These are phyloP conservation scores for Globisporangium middletonii DNA, from an alignment of 352 stramenopile species.

Conservation along the genomic window DNA sequence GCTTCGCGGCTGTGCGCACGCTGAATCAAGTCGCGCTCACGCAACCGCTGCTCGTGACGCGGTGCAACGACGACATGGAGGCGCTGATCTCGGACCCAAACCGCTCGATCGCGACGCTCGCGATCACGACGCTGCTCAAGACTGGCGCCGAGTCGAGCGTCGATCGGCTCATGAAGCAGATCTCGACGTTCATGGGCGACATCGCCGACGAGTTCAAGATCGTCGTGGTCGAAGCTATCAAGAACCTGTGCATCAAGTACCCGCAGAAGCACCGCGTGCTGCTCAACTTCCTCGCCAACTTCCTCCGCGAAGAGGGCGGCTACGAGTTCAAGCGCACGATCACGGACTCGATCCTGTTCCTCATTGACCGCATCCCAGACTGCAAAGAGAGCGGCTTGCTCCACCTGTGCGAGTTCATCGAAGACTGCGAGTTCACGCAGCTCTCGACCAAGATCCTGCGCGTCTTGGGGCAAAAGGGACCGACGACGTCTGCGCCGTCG, in stretches of 20 bases:
- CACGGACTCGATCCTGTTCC: constrained; percentile 95
- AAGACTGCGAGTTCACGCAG: constrained; percentile 94
- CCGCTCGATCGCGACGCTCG: constrained; percentile 96
- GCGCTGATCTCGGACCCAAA: constrained; percentile 96
- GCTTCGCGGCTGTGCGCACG: constrained; percentile 96
- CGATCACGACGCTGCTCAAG: constrained; percentile 99
- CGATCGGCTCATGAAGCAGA: constrained; percentile 96
- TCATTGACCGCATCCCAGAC: constrained; percentile 96
- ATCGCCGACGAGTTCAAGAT: constrained; percentile 99
- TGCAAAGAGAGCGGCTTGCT: constrained; percentile 96
- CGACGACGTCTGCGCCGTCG: constrained; percentile 90
- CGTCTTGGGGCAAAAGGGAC: constrained; percentile 93
- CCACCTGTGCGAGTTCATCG: constrained; percentile 99
- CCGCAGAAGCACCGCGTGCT: constrained; percentile 97
- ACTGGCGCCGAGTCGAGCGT: constrained; percentile 96
- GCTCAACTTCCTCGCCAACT: constrained; percentile 97
- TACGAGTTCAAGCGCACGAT: constrained; percentile 99
- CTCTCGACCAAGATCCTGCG: constrained; percentile 93
- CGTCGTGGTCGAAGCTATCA: constrained; percentile 96
- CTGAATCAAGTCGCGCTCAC: constrained; percentile 90
- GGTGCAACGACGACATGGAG: constrained; percentile 99
- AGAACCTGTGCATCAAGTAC: constrained; percentile 98
- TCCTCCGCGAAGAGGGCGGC: constrained; percentile 94
- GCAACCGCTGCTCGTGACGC: constrained; percentile 94
- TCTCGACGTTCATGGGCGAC: constrained; percentile 98